These are phyloP conservation scores for Cokeromyces recurvatus DNA, from an alignment of 371 early-diverging fungal genomes.

Conservation along the genomic window DNA sequence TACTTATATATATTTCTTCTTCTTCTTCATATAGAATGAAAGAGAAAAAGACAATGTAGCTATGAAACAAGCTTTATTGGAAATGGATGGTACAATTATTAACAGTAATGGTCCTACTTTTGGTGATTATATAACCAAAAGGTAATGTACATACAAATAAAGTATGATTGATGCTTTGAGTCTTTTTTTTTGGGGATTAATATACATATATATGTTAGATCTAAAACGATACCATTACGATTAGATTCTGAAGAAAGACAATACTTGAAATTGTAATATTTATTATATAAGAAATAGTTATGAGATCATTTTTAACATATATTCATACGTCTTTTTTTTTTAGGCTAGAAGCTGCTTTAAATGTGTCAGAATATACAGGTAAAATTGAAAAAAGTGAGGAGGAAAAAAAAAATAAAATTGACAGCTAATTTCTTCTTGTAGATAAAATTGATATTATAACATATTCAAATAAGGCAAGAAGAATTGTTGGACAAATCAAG, in stretches of 20 bases:
- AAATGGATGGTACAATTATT: constrained; percentile 45
- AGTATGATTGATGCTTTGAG: neutral
- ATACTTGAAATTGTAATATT: constrained; percentile 66
- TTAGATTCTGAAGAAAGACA: constrained; percentile 85
- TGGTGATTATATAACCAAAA: constrained; percentile 72
- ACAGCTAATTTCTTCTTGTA: neutral
- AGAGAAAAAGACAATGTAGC: constrained; percentile 1
- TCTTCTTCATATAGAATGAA: no score
- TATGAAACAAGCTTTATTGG: constrained; percentile 25
- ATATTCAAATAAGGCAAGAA: constrained; percentile 77
- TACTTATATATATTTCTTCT: no score
- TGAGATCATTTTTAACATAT: no score
- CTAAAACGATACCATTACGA: constrained; percentile 91
- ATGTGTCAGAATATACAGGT: constrained; percentile 72
- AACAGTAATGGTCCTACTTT: constrained; percentile 46
- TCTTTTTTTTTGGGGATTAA: no score
- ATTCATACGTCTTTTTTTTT: neutral
- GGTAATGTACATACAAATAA: constrained; percentile 12
- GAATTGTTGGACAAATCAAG: constrained; percentile 90
- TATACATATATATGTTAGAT: constrained; percentile 15
- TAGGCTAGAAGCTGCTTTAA: constrained; percentile 85
- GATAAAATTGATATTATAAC: constrained; percentile 91
- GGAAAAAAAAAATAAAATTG: neutral
- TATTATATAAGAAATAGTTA: no score
- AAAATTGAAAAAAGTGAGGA: no score